Percentiles rank a stretch among this genome's conserved stretches.
Conservation (phyloP, 345 rosid species). For the Salix purpurea region DNA sequence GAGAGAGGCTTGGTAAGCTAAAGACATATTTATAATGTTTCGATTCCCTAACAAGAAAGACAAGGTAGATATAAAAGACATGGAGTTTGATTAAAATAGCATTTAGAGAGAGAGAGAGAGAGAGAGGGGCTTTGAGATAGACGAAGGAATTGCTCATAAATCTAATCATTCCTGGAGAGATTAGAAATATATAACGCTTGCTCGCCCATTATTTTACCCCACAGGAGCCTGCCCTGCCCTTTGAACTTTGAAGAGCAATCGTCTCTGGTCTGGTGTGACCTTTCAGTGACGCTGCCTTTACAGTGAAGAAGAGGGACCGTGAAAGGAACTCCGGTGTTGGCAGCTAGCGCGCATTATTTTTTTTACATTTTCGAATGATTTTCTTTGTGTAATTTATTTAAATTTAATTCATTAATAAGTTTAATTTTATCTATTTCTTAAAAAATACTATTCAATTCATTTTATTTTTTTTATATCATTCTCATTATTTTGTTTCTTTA, state of each 20-base stretch:
- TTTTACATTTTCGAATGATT: too few relatives aligned
- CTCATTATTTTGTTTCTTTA: too few relatives aligned
- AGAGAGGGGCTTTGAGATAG: too few relatives aligned
- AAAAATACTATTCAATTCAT: too few relatives aligned
- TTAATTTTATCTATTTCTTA: too few relatives aligned
- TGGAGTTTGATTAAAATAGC: too few relatives aligned
- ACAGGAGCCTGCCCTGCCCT: constrained; percentile 1
- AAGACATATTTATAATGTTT: background rate
- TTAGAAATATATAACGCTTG: background rate
- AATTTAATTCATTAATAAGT: too few relatives aligned
- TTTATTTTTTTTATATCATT: too few relatives aligned
- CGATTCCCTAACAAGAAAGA: constrained; percentile 28
- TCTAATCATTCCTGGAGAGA: constrained; percentile 13
- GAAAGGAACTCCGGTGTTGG: background rate
- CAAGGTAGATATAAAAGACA: constrained; percentile 20
- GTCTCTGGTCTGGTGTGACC: constrained; percentile 2
- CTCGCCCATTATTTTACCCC: background rate
- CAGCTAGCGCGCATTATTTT: background rate
- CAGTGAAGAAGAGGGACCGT: background rate
- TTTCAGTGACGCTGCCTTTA: constrained; percentile 4
- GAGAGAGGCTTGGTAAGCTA: background rate
- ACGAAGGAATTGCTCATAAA: constrained; percentile 7
- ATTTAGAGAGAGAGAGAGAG: too few relatives aligned
- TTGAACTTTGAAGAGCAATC: constrained; percentile 6
- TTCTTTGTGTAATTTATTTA: too few relatives aligned